phyloP scores from a whole-genome alignment of 2,329 filamentous ascomycete species.

The Mariannaea sp. region DNA sequence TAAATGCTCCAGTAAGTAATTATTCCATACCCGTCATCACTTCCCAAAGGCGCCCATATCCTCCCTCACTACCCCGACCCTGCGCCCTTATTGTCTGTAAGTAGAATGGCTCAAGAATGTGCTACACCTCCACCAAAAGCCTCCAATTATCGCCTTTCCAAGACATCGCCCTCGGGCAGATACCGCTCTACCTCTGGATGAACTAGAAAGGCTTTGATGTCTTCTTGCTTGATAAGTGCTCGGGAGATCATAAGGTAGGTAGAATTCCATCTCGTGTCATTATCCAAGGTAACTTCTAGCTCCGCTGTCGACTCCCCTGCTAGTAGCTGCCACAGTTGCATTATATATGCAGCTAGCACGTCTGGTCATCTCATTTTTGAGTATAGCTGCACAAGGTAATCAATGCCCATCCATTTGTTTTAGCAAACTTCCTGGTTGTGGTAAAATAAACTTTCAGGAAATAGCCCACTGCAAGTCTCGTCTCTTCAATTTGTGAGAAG shows the following conservation, averaged over 20 bases:
- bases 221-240: constrained; percentile 7
- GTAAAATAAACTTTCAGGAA: too few species aligned
- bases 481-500: too few species aligned
- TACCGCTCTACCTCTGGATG: background rate
- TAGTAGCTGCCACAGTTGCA: too few species aligned
- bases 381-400: too few species aligned
- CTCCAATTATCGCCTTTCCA: background rate
- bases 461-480: too few species aligned
- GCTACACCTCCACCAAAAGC: background rate
- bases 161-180: background rate
- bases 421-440: too few species aligned
- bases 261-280: background rate
- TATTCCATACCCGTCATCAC: background rate
- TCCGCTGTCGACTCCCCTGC: background rate
- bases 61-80: too few species aligned
- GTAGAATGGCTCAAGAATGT: constrained; percentile 1
- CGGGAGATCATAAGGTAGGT: constrained; percentile 5
- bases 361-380: too few species aligned
- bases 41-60: background rate
- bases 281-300: background rate
- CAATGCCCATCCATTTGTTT: too few species aligned
- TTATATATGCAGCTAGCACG: too few species aligned
- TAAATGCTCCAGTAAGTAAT: background rate
- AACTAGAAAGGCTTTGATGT: constrained; percentile 5
- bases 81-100: background rate